phyloP scores from a whole-genome alignment of 164 flowering plant species.

The Magnolia officinalis region DNA sequence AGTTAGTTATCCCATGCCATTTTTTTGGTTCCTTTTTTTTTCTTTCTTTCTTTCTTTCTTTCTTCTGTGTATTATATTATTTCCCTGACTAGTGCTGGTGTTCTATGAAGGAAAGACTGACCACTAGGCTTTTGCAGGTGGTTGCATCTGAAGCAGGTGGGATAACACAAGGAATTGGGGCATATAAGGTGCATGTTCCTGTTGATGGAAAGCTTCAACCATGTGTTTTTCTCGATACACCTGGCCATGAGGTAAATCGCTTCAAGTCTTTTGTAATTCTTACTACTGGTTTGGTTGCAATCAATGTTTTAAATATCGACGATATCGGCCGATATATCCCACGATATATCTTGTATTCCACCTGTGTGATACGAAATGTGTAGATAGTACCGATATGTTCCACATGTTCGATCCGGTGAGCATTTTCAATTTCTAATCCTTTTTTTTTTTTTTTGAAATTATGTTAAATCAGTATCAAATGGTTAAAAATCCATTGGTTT shows the following conservation, averaged over 20 bases:
- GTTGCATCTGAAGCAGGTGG: conserved; percentile 97
- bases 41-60: neutral
- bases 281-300: neutral
- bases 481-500: no score
- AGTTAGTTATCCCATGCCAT: neutral
- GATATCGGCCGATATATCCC: no score
- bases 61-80: neutral
- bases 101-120: conserved; percentile 8
- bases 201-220: conserved; percentile 69
- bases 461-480: no score
- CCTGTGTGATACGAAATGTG: no score
- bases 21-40: neutral
- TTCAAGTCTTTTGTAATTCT: neutral
- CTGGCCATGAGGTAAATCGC: conserved; percentile 85
- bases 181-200: conserved; percentile 79
- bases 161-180: conserved; percentile 97
- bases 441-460: no score
- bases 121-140: conserved; percentile 46
- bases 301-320: neutral
- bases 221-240: conserved; percentile 95
- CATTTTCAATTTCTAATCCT: no score
- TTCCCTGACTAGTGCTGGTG: neutral
- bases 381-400: no score
- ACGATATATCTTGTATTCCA: no score
- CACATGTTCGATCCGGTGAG: no score